Conservation (phyloP, 1,284 basidiomycete genomes). For the Porogramme epimiltina region DNA sequence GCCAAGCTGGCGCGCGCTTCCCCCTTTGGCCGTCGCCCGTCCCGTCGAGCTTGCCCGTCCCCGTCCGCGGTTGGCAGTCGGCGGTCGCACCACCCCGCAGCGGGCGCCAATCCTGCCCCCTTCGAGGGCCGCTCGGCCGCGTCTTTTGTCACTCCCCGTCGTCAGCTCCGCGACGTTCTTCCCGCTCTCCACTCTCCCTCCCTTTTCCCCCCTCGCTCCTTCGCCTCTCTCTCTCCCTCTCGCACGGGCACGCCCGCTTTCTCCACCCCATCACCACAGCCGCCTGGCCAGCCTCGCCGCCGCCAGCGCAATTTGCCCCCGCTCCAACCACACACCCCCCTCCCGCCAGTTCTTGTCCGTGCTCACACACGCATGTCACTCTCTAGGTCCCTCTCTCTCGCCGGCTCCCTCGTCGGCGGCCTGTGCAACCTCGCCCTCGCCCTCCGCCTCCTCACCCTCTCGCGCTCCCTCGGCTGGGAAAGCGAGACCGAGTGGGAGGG, state of each 20-base stretch:
- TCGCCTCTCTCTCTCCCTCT: slow-evolving; percentile 1
- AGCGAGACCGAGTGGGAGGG: slow-evolving; percentile 74
- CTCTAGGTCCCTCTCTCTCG: slow-evolving; percentile 54
- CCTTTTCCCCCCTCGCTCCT: slow-evolving; percentile 2
- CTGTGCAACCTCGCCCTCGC: slow-evolving; percentile 57
- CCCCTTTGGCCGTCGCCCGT: background rate
- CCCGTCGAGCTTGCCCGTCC: background rate
- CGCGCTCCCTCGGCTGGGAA: slow-evolving; percentile 67
- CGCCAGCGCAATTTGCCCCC: background rate
- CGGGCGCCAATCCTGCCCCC: slow-evolving; percentile 2
- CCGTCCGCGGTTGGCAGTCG: no score
- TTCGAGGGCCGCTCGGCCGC: no score
- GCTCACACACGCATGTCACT: slow-evolving; percentile 20
- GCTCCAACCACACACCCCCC: background rate
- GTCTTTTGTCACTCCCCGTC: slow-evolving; percentile 4
- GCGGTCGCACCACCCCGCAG: no score
- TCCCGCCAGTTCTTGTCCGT: background rate
- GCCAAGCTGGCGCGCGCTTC: background rate
- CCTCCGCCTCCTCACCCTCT: slow-evolving; percentile 55
- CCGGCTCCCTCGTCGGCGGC: slow-evolving; percentile 57
- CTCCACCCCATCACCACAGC: background rate
- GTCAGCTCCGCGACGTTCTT: slow-evolving; percentile 5
- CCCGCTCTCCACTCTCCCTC: background rate
- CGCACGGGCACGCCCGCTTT: background rate
- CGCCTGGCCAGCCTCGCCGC: background rate